Base-by-base conservation (phyloP, 306 rosid species). In the Ormosia semicastrata region DNA sequence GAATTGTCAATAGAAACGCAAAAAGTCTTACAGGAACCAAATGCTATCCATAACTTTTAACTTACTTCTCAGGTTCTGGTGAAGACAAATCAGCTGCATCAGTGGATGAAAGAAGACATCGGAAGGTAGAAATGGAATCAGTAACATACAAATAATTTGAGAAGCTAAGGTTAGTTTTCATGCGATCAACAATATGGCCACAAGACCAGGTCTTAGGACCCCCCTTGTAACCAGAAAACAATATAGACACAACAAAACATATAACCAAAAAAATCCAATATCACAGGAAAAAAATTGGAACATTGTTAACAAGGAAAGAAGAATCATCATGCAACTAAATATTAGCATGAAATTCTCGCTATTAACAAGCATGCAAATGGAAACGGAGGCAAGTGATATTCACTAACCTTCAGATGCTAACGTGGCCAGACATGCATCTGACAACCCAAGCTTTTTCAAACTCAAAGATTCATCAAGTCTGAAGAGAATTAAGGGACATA, bases 341-440 rank as follows among this genome's bases (percentile, higher is more conserved):
- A 58, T 18, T 74, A 58, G 64, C 62, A 44, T 39, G 29, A 17
- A 73, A 58, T 85, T 34, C 63, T 54, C 29, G 15, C 46, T 34
- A 57, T 30, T n/a, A 82, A 57, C 53, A 36, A 76, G 78, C 78
- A 76, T 40, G 77, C 32, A 41, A 47, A 59, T 32, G 81, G 73
- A 57, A 47, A 59, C 32, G 78, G 73, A 49, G 77, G 57, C 66
- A 80, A 67, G 29, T 43, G 84, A 8, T 2, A 60, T 75, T 69
- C 74, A 67, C 88, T 87, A 80, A 95, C 98, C 95, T 91, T 88
- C 88, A 52, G 89, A 91, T 84, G 97, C 97, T 77, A 93, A 83
- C 46, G 91, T 88, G 29, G 97, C 98, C 30, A 95, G 91, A 66
- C 94, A 88, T 46, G 91, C 97, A 85, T 91, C 94, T 4, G 98